Conservation (phyloP, 805 yeast genomes). For the Cyberlindnera mrakii region DNA sequence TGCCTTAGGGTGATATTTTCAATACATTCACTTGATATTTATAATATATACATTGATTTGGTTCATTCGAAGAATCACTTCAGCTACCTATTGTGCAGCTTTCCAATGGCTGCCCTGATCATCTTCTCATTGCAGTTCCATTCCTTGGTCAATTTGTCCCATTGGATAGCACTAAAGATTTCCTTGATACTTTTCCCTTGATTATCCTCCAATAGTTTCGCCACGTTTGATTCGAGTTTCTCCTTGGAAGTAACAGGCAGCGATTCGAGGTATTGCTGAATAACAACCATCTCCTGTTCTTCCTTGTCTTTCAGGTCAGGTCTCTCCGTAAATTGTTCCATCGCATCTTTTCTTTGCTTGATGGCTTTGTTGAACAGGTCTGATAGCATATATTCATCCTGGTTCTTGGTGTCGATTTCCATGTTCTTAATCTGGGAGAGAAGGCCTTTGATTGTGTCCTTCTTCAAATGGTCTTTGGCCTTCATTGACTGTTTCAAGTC, state of each 20-base stretch:
- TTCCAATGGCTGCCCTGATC: conserved; percentile 27
- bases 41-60: neutral
- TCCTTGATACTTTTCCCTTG: conserved; percentile 23
- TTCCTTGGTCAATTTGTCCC: conserved; percentile 28
- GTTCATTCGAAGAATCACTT: too few species aligned
- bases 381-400: conserved; percentile 30
- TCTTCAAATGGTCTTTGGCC: conserved; percentile 34
- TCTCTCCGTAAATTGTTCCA: conserved; percentile 41
- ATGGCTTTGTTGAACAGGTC: conserved; percentile 38
- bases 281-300: conserved; percentile 35
- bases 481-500: conserved; percentile 44
- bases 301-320: conserved; percentile 51
- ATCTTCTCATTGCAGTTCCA: conserved; percentile 31
- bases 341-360: conserved; percentile 44
- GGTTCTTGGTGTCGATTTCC: conserved; percentile 33
- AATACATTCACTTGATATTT: neutral
- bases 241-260: conserved; percentile 46
- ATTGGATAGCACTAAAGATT: conserved; percentile 26
- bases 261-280: conserved; percentile 32
- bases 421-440: conserved; percentile 38
- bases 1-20: too few species aligned
- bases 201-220: conserved; percentile 19
- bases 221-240: conserved; percentile 32
- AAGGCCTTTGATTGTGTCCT: conserved; percentile 39
- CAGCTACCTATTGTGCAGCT: conserved; percentile 11